Percentiles rank a stretch among this genome's conserved stretches.
These are phyloP conservation scores for Agaricus bisporus DNA, from an alignment of 768 basidiomycete species.

Conservation along the genomic window DNA sequence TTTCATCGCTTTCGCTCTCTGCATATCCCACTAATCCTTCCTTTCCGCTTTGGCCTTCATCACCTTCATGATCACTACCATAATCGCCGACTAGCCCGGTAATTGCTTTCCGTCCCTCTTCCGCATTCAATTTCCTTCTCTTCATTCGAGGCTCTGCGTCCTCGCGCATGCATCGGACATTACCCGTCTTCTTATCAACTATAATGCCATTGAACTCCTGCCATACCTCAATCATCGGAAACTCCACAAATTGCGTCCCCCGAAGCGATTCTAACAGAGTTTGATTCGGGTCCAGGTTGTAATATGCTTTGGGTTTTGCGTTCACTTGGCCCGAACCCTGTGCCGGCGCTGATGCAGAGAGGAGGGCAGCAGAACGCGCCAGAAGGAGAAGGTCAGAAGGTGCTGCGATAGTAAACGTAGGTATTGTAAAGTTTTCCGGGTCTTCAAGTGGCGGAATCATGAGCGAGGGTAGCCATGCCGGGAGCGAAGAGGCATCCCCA, in stretches of 20 bases:
- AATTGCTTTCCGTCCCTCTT: constrained; percentile 50
- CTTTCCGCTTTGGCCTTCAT: constrained; percentile 11
- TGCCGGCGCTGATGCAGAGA: constrained; percentile 3
- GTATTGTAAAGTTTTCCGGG: constrained; percentile 47
- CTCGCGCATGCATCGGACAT: constrained; percentile 21
- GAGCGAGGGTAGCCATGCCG: constrained; percentile 53
- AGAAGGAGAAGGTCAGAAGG: constrained; percentile 25
- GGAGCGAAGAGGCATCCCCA: constrained; percentile 17
- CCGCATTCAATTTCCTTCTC: constrained; percentile 47
- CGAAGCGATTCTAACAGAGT: constrained; percentile 44
- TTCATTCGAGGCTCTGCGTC: constrained; percentile 38
- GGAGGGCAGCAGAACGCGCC: not conserved
- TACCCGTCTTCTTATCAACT: constrained; percentile 46
- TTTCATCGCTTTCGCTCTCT: constrained; percentile 39
- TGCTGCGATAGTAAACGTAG: constrained; percentile 58
- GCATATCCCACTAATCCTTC: constrained; percentile 40
- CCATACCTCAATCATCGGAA: constrained; percentile 76
- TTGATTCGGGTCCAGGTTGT: constrained; percentile 48
- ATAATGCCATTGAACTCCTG: constrained; percentile 60
- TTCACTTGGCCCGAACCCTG: constrained; percentile 6
- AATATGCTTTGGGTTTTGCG: constrained; percentile 35
- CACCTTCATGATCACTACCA: constrained; percentile 40
- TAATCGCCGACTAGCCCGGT: constrained; percentile 34
- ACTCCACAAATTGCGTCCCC: constrained; percentile 73
- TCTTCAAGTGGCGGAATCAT: constrained; percentile 48